Percentiles rank a stretch among this genome's conserved stretches.
Evolutionary conservation across 2,329 filamentous ascomycete genomes (phyloP).

Genomic region (Clonostachys chloroleuca): DNA sequence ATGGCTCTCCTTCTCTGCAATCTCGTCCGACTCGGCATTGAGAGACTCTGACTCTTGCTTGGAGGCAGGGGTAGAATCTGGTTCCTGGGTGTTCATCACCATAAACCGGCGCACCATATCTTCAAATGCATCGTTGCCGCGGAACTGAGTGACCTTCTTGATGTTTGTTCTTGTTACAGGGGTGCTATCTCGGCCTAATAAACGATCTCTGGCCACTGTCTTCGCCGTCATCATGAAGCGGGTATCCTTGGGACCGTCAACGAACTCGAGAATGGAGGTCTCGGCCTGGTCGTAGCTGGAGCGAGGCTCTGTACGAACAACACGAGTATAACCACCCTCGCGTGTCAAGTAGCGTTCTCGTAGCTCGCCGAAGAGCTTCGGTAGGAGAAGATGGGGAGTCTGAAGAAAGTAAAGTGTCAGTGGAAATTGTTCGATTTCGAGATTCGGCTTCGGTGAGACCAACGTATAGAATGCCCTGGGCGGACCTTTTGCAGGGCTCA

Average conservation of each 20-base stretch:
- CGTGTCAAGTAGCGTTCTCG: conserved; percentile 72
- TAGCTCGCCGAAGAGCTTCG: conserved; percentile 85
- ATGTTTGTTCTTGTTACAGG: conserved; percentile 75
- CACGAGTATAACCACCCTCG: conserved; percentile 90
- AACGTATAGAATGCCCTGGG: conserved; percentile 84
- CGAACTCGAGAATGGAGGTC: conserved; percentile 88
- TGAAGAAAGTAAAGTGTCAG: conserved; percentile 20
- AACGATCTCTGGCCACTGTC: conserved; percentile 64
- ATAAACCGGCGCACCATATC: conserved; percentile 47
- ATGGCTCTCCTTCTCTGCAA: conserved; percentile 21
- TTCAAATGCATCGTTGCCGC: conserved; percentile 66
- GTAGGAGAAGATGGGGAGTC: conserved; percentile 66
- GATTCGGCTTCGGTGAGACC: conserved; percentile 19
- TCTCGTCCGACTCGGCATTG: not conserved
- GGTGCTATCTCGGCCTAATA: conserved; percentile 53
- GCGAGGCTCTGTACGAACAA: conserved; percentile 85
- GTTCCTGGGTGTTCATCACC: conserved; percentile 12
- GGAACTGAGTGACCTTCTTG: conserved; percentile 77
- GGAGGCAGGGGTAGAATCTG: too few species aligned
- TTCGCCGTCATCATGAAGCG: conserved; percentile 92
- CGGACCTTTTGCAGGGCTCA: conserved; percentile 69
- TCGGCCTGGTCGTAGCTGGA: conserved; percentile 80
- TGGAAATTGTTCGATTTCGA: not conserved
- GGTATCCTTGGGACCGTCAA: conserved; percentile 91
- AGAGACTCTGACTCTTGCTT: not conserved